Base-by-base conservation (phyloP, 768 basidiomycete species). In the Russula earlei region DNA sequence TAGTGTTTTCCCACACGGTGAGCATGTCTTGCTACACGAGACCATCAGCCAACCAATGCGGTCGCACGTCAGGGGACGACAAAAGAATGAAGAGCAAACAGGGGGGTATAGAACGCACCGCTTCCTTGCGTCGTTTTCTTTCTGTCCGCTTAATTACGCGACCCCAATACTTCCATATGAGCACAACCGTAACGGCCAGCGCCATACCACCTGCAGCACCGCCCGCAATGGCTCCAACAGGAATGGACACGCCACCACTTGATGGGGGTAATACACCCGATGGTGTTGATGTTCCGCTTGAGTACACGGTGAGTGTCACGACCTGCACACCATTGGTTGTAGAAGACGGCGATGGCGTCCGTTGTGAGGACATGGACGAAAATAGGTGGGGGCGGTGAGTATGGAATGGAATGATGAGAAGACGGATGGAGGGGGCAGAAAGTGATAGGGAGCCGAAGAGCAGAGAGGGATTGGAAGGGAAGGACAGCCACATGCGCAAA, bases 181-280 rank as follows among this genome's bases (percentile, higher is more conserved):
- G 55, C 8, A 74, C 72, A 5, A 70, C 64, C 7, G 68, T 62
- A 17, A 81, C 53, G 5, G 77, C 79, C 11, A 83, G 68, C 8
- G 73, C 49, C 29, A 73, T 70, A 20, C 82, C 82, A 0, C 70
- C 80, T 2, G 64, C 70, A 0, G 72, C 67, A 9, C 80, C 80
- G 6, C 79, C 79, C 6, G 69, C 76, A 57, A 83, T 77, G 11
- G 77, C 75, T 11, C 65, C 74, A 10, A 81, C 64, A 8, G 80
- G 80, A 7, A 80, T 59, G 34, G 61, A 20, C 0, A 63, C 1
- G 41, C 38, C 31, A 10, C 44, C 25, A 15, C 38, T 5, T 46
- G 57, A 11, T 48, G 46, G 15, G 49, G 56, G 0, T 7, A 59
- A 51, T 2, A 59, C 14, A 24, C 49, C 55, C 4, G 57, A 37